Percentiles rank a stretch among this genome's conserved stretches.
Conservation (phyloP, 805 yeast genomes). For the Pachysolen tannophilus region DNA sequence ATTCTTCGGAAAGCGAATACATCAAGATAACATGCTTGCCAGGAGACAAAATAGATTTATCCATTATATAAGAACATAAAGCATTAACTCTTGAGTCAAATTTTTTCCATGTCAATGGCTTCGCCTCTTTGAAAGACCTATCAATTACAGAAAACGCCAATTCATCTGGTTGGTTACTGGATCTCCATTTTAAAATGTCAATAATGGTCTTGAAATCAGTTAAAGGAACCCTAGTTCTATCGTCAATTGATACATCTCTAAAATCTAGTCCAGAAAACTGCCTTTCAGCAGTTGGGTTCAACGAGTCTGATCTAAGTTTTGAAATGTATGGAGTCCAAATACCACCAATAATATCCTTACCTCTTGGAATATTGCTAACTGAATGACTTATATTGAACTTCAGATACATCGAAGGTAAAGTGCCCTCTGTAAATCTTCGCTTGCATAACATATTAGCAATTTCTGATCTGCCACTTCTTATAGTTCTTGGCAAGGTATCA, state of each 20-base stretch:
- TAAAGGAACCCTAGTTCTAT: slow-evolving; percentile 64
- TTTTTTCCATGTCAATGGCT: slow-evolving; percentile 68
- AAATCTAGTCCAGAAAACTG: slow-evolving; percentile 81
- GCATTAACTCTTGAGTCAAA: slow-evolving; percentile 73
- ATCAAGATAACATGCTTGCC: slow-evolving; percentile 74
- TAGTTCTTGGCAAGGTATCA: slow-evolving; percentile 75
- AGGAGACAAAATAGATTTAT: slow-evolving; percentile 51
- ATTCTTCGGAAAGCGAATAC: slow-evolving; percentile 86
- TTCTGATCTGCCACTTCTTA: slow-evolving; percentile 80
- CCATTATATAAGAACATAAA: slow-evolving; percentile 61
- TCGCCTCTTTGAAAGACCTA: slow-evolving; percentile 35
- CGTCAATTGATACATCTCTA: slow-evolving; percentile 70
- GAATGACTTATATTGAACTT: slow-evolving; percentile 67
- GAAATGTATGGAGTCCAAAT: slow-evolving; percentile 80
- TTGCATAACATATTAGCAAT: slow-evolving; percentile 87
- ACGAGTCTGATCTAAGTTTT: slow-evolving; percentile 47
- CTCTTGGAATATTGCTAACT: slow-evolving; percentile 58
- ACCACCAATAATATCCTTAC: slow-evolving; percentile 72
- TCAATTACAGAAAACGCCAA: slow-evolving; percentile 54
- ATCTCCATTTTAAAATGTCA: slow-evolving; percentile 74
- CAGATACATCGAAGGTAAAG: slow-evolving; percentile 70
- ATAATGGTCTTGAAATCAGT: slow-evolving; percentile 65
- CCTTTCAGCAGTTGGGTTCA: slow-evolving; percentile 48
- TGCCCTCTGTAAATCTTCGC: slow-evolving; percentile 68
- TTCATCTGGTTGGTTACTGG: slow-evolving; percentile 66